A percentile compares a stretch with the other conserved stretches of the same genome.
phyloP scores from a whole-genome alignment of 495 filamentous ascomycete species.

The Annulohypoxylon stygium region DNA sequence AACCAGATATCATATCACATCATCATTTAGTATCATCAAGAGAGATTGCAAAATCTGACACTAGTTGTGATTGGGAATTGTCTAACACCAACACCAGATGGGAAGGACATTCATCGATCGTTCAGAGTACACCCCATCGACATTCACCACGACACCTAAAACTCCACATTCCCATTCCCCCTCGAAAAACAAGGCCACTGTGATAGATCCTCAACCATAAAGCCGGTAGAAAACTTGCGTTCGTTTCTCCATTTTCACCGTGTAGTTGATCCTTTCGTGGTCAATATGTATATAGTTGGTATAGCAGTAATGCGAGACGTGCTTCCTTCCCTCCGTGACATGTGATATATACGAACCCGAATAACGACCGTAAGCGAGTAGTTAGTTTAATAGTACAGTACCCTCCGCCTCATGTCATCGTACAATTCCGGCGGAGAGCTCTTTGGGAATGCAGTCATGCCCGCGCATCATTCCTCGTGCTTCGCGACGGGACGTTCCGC shows the following conservation, averaged over 20 bases:
- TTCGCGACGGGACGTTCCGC: neutral
- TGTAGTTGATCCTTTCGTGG: too few species aligned
- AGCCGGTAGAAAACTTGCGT: neutral
- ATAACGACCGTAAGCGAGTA: neutral
- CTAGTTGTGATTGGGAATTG: slow-evolving; percentile 1
- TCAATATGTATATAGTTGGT: too few species aligned
- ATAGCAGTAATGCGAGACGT: too few species aligned
- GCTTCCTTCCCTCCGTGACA: neutral
- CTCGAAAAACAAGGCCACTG: neutral
- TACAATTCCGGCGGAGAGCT: neutral
- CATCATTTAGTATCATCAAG: neutral
- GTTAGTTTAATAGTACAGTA: neutral
- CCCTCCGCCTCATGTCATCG: neutral
- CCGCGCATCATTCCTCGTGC: neutral
- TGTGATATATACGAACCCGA: neutral
- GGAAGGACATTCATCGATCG: neutral
- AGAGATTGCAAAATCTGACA: neutral
- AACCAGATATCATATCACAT: slow-evolving; percentile 10
- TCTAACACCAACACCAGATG: neutral
- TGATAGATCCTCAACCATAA: neutral
- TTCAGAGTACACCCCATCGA: neutral
- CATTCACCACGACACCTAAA: neutral
- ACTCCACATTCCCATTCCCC: neutral
- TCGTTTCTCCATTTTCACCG: neutral
- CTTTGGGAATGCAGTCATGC: neutral